Percentiles rank a stretch among this genome's conserved stretches.
Evolutionary conservation across 2,329 filamentous ascomycete genomes (phyloP).

Genomic region (Chalaropsis thielavioides): DNA sequence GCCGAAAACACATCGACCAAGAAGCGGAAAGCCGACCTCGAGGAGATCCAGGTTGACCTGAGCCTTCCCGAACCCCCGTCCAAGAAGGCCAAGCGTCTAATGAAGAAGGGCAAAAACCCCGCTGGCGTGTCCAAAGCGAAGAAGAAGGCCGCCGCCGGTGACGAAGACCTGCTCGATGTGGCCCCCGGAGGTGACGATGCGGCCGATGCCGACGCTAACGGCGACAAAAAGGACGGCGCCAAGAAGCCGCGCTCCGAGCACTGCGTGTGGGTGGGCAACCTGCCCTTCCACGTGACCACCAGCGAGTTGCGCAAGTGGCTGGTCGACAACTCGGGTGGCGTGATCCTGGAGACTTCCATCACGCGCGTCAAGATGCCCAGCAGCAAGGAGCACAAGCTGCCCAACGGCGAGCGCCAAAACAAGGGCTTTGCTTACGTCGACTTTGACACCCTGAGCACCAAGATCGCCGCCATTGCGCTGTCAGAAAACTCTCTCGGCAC

Average conservation of each 20-base stretch:
- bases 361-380: slow-evolving; percentile 68
- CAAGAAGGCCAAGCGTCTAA: slow-evolving; percentile 77
- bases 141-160: slow-evolving; percentile 27
- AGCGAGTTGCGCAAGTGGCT: slow-evolving; percentile 66
- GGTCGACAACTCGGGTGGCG: slow-evolving; percentile 52
- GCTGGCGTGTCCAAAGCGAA: slow-evolving; percentile 28
- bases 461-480: slow-evolving; percentile 65
- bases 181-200: slow-evolving; percentile 20
- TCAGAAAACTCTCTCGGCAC: slow-evolving; percentile 70
- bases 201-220: slow-evolving; percentile 1
- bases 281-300: slow-evolving; percentile 69
- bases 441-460: slow-evolving; percentile 55
- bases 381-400: slow-evolving; percentile 18
- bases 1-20: slow-evolving; percentile 28
- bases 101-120: slow-evolving; percentile 66
- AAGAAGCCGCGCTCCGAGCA: slow-evolving; percentile 54
- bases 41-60: slow-evolving; percentile 81
- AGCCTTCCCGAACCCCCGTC: slow-evolving; percentile 83
- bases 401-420: slow-evolving; percentile 36
- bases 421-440: slow-evolving; percentile 96
- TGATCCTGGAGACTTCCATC: slow-evolving; percentile 54
- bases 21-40: slow-evolving; percentile 57
- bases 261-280: slow-evolving; percentile 91
- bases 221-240: slow-evolving; percentile 28
- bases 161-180: slow-evolving; percentile 21